phyloP scores from a whole-genome alignment of 352 stramenopile species.

The Pythium utonaiense region DNA sequence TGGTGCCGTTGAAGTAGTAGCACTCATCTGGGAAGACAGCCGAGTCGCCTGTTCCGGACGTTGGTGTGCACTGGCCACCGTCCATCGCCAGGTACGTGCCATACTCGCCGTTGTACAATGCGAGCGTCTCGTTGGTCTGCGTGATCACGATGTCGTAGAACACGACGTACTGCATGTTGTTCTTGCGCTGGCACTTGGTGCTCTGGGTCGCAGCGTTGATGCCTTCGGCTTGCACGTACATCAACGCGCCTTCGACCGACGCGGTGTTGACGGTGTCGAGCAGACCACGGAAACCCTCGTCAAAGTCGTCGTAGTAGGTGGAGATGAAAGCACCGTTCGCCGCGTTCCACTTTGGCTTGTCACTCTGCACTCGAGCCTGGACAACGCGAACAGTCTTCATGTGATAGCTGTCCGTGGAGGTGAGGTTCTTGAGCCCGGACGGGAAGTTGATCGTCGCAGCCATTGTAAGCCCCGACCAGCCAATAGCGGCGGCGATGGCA shows the following conservation, averaged over 20 bases:
- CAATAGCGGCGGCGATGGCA: slow-evolving; percentile 7
- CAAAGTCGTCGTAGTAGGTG: slow-evolving; percentile 46
- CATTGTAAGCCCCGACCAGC: background rate
- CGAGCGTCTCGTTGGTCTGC: slow-evolving; percentile 77
- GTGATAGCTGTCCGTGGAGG: slow-evolving; percentile 43
- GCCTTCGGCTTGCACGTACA: slow-evolving; percentile 85
- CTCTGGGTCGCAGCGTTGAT: slow-evolving; percentile 76
- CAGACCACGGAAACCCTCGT: slow-evolving; percentile 44
- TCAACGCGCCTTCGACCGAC: slow-evolving; percentile 75
- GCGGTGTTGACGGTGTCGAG: slow-evolving; percentile 85
- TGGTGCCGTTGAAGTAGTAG: slow-evolving; percentile 72
- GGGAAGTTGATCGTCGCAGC: slow-evolving; percentile 15
- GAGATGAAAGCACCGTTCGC: slow-evolving; percentile 36
- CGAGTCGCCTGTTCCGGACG: slow-evolving; percentile 23
- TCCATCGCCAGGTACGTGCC: slow-evolving; percentile 68
- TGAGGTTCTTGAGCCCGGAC: slow-evolving; percentile 26
- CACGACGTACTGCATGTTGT: slow-evolving; percentile 74
- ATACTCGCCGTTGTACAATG: slow-evolving; percentile 67
- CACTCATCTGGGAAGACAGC: slow-evolving; percentile 45
- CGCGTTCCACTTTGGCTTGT: slow-evolving; percentile 49
- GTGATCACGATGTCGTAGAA: slow-evolving; percentile 79
- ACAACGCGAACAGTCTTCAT: slow-evolving; percentile 55
- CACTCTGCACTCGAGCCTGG: slow-evolving; percentile 57
- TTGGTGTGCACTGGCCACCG: slow-evolving; percentile 54
- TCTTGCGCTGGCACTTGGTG: slow-evolving; percentile 72